Conservation (phyloP, 164 flowering plant genomes). For the Litsea cubeba region DNA sequence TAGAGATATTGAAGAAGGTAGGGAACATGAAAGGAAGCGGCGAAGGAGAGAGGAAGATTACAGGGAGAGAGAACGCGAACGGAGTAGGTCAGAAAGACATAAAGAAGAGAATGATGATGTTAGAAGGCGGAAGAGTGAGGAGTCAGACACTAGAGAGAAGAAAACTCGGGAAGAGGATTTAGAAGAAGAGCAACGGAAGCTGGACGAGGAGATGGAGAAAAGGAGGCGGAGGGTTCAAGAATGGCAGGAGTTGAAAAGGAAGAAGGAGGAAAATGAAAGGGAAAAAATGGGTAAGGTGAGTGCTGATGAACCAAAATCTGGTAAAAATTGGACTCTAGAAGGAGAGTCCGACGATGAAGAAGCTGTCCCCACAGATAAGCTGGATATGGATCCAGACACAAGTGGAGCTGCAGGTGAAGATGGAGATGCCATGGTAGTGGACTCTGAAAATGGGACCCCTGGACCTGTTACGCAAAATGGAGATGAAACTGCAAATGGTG, state of each 20-base stretch:
- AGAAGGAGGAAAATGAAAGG: slow-evolving; percentile 77
- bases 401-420: slow-evolving; percentile 36
- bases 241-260: slow-evolving; percentile 88
- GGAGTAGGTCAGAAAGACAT: slow-evolving; percentile 45
- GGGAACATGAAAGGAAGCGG: slow-evolving; percentile 48
- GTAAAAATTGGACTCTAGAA: slow-evolving; percentile 90
- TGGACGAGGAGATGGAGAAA: slow-evolving; percentile 96
- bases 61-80: slow-evolving; percentile 37
- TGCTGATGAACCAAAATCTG: slow-evolving; percentile 50
- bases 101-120: slow-evolving; percentile 52
- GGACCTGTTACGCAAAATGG: slow-evolving; percentile 22
- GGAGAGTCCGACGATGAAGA: slow-evolving; percentile 97
- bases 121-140: slow-evolving; percentile 38
- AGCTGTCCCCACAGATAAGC: slow-evolving; percentile 27
- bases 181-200: slow-evolving; percentile 71
- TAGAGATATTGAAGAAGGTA: slow-evolving; percentile 39
- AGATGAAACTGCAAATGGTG: slow-evolving; percentile 30
- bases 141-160: slow-evolving; percentile 33
- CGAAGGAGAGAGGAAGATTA: slow-evolving; percentile 47
- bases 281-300: slow-evolving; percentile 49
- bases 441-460: slow-evolving; percentile 31
- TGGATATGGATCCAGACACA: slow-evolving; percentile 36
- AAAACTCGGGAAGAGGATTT: slow-evolving; percentile 60
- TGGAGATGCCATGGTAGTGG: slow-evolving; percentile 44
- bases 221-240: slow-evolving; percentile 95